Base-by-base conservation (phyloP, 148 eudicot genomes). In the Persicaria maculosa region DNA sequence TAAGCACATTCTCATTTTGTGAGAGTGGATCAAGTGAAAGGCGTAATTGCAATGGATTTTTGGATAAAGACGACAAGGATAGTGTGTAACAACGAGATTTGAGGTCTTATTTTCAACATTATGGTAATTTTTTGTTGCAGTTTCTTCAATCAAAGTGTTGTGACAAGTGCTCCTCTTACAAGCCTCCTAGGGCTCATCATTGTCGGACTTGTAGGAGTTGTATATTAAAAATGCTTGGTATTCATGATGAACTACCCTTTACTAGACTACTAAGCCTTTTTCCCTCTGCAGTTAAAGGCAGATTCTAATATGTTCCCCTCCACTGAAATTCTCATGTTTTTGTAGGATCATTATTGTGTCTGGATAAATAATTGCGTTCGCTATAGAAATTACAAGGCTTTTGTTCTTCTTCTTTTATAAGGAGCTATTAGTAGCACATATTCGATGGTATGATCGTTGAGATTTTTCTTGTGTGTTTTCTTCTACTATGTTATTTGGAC, bases 291-390 rank as follows among this genome's bases (percentile, higher is more conserved):
- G n/a, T 57, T 7, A 57, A 8, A 57, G 25, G 17, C 17, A 50
- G 15, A 8, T 64, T 25, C 44, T 64, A 64, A 64, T 64, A 36
- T 64, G 9, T 16, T 55, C 36, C 67, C 0, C 43, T 22, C 22
- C 22, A 22, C 22, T 22, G n/a, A 22, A 44, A 19, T 57, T 69
- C 55, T 52, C 52, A n/a, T 17, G 71, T 74, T 48, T 17, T 40
- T 83, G 77, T 83, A 89, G 93, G 93, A 89, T 82, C 93, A 89
- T 80, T 90, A 89, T 50, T 89, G 93, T 76, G 44, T 79, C 59
- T 89, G 93, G 93, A 82, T 89, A 76, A 89, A 89, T 59, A 89
- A 87, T 79, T 89, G 93, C 80, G 89, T 89, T 71, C 90, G 93
- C 57, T 86, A 80, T 15, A 80, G 81, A 77, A 87, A 89, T 75